A percentile compares a stretch with the other conserved stretches of the same genome.
These are phyloP conservation scores for Ophiocordyceps australis DNA, from an alignment of 2,329 filamentous ascomycete species.

Conservation along the genomic window DNA sequence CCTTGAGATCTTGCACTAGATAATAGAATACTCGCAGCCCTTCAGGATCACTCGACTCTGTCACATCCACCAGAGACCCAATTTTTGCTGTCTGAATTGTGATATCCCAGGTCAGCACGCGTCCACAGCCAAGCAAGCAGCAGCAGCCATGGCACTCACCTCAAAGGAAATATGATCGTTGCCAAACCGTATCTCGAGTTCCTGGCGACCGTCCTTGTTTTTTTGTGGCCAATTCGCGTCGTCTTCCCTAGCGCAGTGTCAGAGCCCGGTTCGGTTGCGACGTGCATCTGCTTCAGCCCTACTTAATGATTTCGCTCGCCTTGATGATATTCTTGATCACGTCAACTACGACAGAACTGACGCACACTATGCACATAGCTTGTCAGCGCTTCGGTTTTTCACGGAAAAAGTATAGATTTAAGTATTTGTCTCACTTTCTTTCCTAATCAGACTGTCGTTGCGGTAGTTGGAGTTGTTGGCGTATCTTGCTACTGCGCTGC, in stretches of 20 bases:
- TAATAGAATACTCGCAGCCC: slow-evolving; percentile 97
- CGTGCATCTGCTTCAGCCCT: slow-evolving; percentile 10
- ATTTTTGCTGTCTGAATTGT: slow-evolving; percentile 89
- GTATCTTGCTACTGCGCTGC: slow-evolving; percentile 86
- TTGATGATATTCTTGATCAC: slow-evolving; percentile 97
- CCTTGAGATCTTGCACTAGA: slow-evolving; percentile 91
- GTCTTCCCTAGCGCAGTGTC: slow-evolving; percentile 52
- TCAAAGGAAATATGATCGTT: slow-evolving; percentile 97
- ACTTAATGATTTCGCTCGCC: slow-evolving; percentile 95
- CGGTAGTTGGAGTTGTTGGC: slow-evolving; percentile 99
- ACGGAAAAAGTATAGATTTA: too few relatives aligned
- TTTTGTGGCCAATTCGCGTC: slow-evolving; percentile 98
- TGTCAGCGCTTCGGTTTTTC: too few relatives aligned
- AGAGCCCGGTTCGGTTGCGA: not conserved
- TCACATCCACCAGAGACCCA: slow-evolving; percentile 89
- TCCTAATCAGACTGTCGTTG: slow-evolving; percentile 94
- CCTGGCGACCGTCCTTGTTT: slow-evolving; percentile 96
- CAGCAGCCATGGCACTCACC: too few relatives aligned
- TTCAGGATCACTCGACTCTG: slow-evolving; percentile 88
- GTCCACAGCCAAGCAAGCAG: too few relatives aligned
- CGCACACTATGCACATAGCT: slow-evolving; percentile 57
- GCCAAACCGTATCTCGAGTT: slow-evolving; percentile 84
- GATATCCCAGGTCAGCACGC: too few relatives aligned
- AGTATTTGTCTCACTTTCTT: slow-evolving; percentile 99
- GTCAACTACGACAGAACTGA: slow-evolving; percentile 74